phyloP scores from a whole-genome alignment of 441 rosid species.

The Bruguiera hainesii region DNA sequence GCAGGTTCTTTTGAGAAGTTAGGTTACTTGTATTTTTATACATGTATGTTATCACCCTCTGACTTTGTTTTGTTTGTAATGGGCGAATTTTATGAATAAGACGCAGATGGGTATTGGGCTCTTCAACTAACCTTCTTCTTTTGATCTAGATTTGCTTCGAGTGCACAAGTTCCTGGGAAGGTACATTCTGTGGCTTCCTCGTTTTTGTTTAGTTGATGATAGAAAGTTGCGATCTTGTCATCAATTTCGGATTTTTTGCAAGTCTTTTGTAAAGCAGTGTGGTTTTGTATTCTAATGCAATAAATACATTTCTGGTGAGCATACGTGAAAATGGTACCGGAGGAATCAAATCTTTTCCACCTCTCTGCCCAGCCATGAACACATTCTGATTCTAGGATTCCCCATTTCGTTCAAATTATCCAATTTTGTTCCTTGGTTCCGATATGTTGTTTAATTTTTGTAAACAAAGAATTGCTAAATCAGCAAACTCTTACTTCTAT shows the following conservation, averaged over 20 bases:
- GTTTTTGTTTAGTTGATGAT: not conserved
- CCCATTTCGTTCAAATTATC: too few species aligned
- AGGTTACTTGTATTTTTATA: slow-evolving; percentile 18
- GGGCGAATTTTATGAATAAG: slow-evolving; percentile 20
- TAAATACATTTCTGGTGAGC: too few species aligned
- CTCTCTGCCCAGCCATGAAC: too few species aligned
- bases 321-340: too few species aligned
- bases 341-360: too few species aligned
- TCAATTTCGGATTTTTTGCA: not conserved
- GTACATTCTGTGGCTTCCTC: not conserved
- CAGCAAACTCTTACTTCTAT: too few species aligned
- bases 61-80: slow-evolving; percentile 14
- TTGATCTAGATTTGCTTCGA: slow-evolving; percentile 22
- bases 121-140: slow-evolving; percentile 22
- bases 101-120: slow-evolving; percentile 23
- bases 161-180: slow-evolving; percentile 16
- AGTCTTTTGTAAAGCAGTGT: too few species aligned
- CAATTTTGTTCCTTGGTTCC: too few species aligned
- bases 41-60: slow-evolving; percentile 16
- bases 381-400: too few species aligned
- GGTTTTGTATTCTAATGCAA: too few species aligned
- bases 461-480: too few species aligned
- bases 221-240: slow-evolving; percentile 1
- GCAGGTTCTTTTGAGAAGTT: slow-evolving; percentile 15
- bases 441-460: too few species aligned